Evolutionary conservation across 2,329 filamentous ascomycete genomes (phyloP).

Genomic region (Coleophoma crateriformis): DNA sequence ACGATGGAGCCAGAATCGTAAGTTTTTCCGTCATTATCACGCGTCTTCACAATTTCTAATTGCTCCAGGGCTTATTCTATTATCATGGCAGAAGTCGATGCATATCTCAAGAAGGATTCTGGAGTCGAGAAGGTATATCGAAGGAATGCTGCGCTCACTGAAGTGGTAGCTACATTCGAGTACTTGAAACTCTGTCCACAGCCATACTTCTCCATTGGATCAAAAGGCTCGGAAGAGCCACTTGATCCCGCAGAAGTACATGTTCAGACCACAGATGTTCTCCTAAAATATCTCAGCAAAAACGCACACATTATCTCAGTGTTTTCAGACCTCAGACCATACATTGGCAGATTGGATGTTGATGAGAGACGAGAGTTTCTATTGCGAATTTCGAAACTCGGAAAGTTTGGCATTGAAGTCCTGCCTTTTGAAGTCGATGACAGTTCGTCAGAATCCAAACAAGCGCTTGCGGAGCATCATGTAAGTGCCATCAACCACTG

Average conservation of each 20-base stretch:
- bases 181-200: constrained; percentile 3
- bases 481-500: neutral
- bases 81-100: constrained; percentile 20
- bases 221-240: neutral
- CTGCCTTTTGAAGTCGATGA: neutral
- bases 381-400: neutral
- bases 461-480: neutral
- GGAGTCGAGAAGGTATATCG: constrained; percentile 26
- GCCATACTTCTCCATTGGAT: neutral
- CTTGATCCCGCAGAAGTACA: neutral
- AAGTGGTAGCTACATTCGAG: constrained; percentile 18
- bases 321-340: constrained; percentile 23
- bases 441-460: neutral
- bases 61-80: constrained; percentile 1
- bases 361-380: constrained; percentile 1
- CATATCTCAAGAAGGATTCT: constrained; percentile 21
- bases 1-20: constrained; percentile 17
- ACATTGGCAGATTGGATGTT: constrained; percentile 10
- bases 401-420: neutral
- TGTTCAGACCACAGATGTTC: neutral
- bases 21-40: constrained; percentile 2
- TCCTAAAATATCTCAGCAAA: constrained; percentile 20
- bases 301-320: constrained; percentile 23
- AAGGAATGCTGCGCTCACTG: constrained; percentile 26
- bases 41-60: too few species aligned